Evolutionary conservation across 2,329 filamentous ascomycete genomes (phyloP), one percentile per base, ranked within the genome.

Genomic region (Camillea tinctor): DNA sequence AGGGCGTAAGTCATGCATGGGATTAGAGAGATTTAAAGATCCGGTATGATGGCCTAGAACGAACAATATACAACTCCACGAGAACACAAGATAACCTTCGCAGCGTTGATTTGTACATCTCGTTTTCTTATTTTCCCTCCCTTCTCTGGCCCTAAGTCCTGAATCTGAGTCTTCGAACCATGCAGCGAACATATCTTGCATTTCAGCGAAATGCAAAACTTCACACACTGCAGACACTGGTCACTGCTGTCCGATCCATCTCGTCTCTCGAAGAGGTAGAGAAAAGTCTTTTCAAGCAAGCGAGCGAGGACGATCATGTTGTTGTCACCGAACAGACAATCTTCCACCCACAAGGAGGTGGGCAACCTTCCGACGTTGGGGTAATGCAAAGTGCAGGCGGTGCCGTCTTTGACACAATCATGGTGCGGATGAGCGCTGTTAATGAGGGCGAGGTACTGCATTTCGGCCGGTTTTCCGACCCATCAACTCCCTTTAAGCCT

Each of bases 281-380:
- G 58, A 80, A 76, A 55, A 69, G 74, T 6, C 80, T 90, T 9
- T 87, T 87, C 77, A 90, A 89, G 69, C 74, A 82, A 13, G 80
- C 76, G 4, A 71, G 71, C 8, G 78, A 82, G 4, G 72, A 80
- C 1, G 80, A 85, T 65, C 80, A 81, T 67, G 81, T 86, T n/a
- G 72, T 91, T 20, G 79, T 85, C 5, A 89, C 86, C 0, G 77
- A 83, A 1, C 75, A 83, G 52, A 92, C 89, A n/a, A 87, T 92
- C 62, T 92, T 92, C 74, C 87, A 92, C 63, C 85, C 88, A 0
- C 89, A 92, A 72, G 89, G 89, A 20, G 89, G 89, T 61, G 89
- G 89, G 7, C 89, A 92, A 68, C 89, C 89, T 0, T 88, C 84
- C 0, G 89, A 92, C 63, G 78, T 81, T 11, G 89, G 89, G 20